Base-by-base conservation (phyloP, 164 flowering plant species). In the Vitis amurensis region DNA sequence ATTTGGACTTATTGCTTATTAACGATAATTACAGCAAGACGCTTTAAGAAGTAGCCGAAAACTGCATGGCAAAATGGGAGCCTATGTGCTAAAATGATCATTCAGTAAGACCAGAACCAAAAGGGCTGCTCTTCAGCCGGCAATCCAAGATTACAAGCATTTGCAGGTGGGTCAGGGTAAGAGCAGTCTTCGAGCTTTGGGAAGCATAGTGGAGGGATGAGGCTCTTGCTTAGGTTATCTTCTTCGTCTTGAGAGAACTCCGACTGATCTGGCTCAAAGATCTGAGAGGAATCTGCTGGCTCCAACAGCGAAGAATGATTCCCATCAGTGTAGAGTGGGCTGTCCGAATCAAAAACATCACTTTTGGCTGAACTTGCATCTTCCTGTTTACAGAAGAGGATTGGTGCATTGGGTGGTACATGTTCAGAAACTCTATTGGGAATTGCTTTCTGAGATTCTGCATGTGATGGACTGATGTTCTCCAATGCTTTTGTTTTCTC, bases 241-340 rank as follows among this genome's bases (percentile, higher is more conserved):
- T 80, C 89, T 71, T 90, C 90, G 9, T 86, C 90, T 47, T 87
- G 87, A 0, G 85, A 84, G 53, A 83, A 76, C 74, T 85, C 89
- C 0, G 91, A 81, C 12, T 75, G 81, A 9, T 87, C 89, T 16
- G 76, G 74, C 37, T 82, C 82, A 8, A 89, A 76, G 10, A 66
- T 73, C 52, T 79, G 76, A 11, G 93, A 83, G 44, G 89, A 87
- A 74, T 84, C 79, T 9, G 79, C 79, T 14, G 84, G 84, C 72
- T 85, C 90, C 12, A 79, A 11, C 58, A 82, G 67, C 50, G 87
- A 74, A 5, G 78, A 81, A 59, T 75, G 77, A 1, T 73, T 80
- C n/a, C 82, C 87, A 31, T 82, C 87, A 2, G 81, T 71, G 75
- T 72, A 80, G 74, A 64, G 76, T 23, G 83, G 76, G 59, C 81